phyloP scores from a whole-genome alignment of 768 basidiomycete genomes.

The Hygrophorus russula region DNA sequence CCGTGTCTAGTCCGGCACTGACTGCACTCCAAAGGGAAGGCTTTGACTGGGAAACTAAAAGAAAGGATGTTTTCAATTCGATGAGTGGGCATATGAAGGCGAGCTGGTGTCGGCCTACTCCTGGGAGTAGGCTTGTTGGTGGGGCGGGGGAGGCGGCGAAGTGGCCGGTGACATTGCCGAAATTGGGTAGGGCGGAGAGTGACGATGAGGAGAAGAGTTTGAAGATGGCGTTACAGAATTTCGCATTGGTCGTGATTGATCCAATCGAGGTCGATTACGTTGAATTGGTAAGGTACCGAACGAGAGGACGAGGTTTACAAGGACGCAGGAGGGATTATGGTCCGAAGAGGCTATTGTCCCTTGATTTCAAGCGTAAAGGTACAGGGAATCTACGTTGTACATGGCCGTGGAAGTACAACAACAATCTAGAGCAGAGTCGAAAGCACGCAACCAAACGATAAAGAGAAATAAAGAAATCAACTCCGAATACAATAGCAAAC shows the following conservation, averaged over 20 bases:
- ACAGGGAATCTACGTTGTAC: not conserved
- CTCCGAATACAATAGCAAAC: not conserved
- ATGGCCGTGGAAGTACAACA: not conserved
- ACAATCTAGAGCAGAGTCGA: not conserved
- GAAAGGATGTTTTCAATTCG: constrained; percentile 44
- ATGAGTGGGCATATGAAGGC: constrained; percentile 60
- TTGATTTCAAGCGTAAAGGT: constrained; percentile 15
- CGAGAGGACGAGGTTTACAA: constrained; percentile 42
- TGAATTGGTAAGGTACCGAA: constrained; percentile 51
- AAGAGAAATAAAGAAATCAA: not conserved
- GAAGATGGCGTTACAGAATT: constrained; percentile 50
- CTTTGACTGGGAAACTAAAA: constrained; percentile 59
- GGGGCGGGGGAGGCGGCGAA: constrained; percentile 45
- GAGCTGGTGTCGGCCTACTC: constrained; percentile 56
- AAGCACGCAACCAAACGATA: not conserved
- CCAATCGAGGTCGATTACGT: constrained; percentile 59
- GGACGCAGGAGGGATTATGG: constrained; percentile 36
- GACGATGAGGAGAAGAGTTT: constrained; percentile 34
- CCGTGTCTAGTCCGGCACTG: constrained; percentile 11
- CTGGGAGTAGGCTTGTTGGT: constrained; percentile 42
- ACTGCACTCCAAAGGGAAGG: constrained; percentile 25
- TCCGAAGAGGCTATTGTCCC: constrained; percentile 54
- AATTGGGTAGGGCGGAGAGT: constrained; percentile 25
- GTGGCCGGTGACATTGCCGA: constrained; percentile 45
- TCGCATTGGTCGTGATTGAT: constrained; percentile 64